Evolutionary conservation across 805 yeast species (phyloP).

Genomic region (Naumovozyma castellii): DNA sequence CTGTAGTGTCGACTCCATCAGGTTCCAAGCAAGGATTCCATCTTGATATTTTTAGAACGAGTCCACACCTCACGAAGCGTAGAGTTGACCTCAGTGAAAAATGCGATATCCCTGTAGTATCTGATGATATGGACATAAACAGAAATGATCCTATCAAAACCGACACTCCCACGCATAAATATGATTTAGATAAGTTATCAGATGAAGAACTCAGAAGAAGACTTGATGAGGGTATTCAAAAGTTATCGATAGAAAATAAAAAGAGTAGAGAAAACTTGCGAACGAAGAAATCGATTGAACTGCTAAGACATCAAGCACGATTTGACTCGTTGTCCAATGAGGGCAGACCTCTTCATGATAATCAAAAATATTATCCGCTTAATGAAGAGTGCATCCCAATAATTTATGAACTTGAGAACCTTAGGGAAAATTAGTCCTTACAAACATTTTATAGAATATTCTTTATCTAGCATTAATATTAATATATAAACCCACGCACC

Average conservation of each 20-base stretch:
- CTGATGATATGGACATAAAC: too few relatives aligned
- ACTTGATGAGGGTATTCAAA: conserved; percentile 21
- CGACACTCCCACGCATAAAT: too few relatives aligned
- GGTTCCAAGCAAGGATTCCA: neutral
- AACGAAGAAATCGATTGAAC: conserved; percentile 26
- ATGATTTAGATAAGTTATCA: conserved; percentile 5
- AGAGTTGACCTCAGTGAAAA: neutral
- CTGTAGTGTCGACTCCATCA: too few relatives aligned
- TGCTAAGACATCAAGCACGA: conserved; percentile 8
- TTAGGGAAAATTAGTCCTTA: too few relatives aligned
- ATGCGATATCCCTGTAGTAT: too few relatives aligned
- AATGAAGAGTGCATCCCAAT: conserved; percentile 27
- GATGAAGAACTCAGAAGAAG: conserved; percentile 25
- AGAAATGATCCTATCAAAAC: too few relatives aligned
- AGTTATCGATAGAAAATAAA: conserved; percentile 26
- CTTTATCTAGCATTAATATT: too few relatives aligned
- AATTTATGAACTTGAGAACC: conserved; percentile 22
- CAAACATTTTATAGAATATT: too few relatives aligned
- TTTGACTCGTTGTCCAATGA: too few relatives aligned
- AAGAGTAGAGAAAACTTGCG: conserved; percentile 21
- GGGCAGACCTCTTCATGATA: too few relatives aligned
- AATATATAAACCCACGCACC: too few relatives aligned
- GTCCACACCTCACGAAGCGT: neutral
- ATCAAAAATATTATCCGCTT: neutral
- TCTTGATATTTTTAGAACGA: neutral